Evolutionary conservation across 768 basidiomycete genomes (phyloP).

Genomic region (Hydnomerulius pinastri): DNA sequence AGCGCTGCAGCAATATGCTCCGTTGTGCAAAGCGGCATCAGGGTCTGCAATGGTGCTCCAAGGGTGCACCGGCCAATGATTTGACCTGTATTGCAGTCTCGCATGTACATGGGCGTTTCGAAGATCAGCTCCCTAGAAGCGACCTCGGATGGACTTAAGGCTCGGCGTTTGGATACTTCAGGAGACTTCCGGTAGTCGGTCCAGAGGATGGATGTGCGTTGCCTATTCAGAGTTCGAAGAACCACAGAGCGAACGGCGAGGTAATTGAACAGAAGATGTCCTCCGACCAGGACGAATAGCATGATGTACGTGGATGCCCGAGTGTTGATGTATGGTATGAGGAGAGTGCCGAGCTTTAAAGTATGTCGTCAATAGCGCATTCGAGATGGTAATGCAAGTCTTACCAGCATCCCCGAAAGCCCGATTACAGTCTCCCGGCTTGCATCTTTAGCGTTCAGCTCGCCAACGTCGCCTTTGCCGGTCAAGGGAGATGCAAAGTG

Average conservation of each 20-base stretch:
- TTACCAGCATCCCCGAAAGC: constrained; percentile 66
- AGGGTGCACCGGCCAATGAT: constrained; percentile 50
- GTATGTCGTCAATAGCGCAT: constrained; percentile 3
- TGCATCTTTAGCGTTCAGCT: constrained; percentile 70
- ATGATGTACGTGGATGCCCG: constrained; percentile 49
- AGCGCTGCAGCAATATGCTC: constrained; percentile 32
- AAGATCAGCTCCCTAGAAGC: constrained; percentile 49
- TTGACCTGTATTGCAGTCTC: constrained; percentile 35
- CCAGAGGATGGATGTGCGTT: constrained; percentile 60
- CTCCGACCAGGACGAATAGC: constrained; percentile 50
- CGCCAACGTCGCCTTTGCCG: constrained; percentile 64
- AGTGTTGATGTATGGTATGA: constrained; percentile 57
- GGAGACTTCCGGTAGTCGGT: constrained; percentile 13
- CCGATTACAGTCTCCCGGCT: constrained; percentile 74
- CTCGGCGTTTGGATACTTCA: constrained; percentile 11
- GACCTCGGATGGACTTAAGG: constrained; percentile 39
- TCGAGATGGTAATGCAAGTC: constrained; percentile 13
- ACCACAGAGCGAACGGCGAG: constrained; percentile 58
- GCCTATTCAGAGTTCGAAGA: constrained; percentile 59
- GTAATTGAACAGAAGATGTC: constrained; percentile 62
- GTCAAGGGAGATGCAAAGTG: constrained; percentile 59
- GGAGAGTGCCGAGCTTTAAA: constrained; percentile 55
- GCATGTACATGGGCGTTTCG: constrained; percentile 38
- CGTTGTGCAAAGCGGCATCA: constrained; percentile 6
- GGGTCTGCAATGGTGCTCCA: constrained; percentile 45